A percentile compares a stretch with the other conserved stretches of the same genome.
These are phyloP conservation scores for Naganishia randhawae DNA, from an alignment of 768 basidiomycete genomes.

Conservation along the genomic window DNA sequence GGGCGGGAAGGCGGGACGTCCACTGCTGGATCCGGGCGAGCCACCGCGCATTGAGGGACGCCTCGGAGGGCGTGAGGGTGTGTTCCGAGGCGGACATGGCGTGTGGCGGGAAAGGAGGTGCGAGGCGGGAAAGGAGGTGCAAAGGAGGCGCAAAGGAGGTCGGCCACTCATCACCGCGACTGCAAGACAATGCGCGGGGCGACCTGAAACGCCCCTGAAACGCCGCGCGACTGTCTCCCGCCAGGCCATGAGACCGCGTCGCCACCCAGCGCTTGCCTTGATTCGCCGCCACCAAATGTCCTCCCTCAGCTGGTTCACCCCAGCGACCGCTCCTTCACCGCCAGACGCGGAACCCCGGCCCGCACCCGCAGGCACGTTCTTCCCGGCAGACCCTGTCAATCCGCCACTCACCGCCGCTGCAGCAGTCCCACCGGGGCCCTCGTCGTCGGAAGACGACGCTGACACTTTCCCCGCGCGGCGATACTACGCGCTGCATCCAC, in stretches of 20 bases:
- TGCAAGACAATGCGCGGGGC: neutral
- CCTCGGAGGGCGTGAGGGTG: slow-evolving; percentile 20
- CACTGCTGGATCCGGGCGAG: slow-evolving; percentile 23
- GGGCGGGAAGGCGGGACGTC: neutral
- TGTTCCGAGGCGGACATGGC: neutral
- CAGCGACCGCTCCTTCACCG: too few species aligned
- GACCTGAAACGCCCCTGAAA: slow-evolving; percentile 7
- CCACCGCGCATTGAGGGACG: slow-evolving; percentile 24
- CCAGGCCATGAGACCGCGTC: neutral
- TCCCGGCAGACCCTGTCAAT: neutral
- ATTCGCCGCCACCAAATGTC: neutral
- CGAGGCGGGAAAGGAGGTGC: too few species aligned
- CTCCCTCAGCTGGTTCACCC: slow-evolving; percentile 1
- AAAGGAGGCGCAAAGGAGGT: neutral
- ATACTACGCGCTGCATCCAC: slow-evolving; percentile 13
- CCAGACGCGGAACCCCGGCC: too few species aligned
- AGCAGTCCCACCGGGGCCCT: neutral
- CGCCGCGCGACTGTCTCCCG: neutral
- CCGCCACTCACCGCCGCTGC: neutral
- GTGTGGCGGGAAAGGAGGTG: too few species aligned
- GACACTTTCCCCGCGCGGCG: neutral
- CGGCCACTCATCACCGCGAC: neutral
- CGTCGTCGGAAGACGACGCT: neutral
- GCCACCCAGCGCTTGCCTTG: neutral
- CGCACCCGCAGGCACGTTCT: slow-evolving; percentile 14